A percentile compares a stretch with the other conserved stretches of the same genome.
Conservation (phyloP, 805 yeast genomes). For the Metschnikowia sp. region DNA sequence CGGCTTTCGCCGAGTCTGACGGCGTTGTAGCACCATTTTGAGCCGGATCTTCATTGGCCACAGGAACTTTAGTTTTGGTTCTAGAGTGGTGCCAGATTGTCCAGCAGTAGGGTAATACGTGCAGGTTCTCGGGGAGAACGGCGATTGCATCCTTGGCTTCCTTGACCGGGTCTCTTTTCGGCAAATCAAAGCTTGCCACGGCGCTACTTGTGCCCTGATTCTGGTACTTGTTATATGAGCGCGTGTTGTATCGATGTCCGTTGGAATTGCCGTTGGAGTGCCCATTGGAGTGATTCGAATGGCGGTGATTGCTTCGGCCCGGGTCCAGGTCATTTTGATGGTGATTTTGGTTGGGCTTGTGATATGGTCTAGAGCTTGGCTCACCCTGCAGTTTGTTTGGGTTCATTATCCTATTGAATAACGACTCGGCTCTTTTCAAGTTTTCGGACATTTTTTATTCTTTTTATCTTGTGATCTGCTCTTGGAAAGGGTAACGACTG, state of each 20-base stretch:
- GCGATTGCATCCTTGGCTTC: conserved; percentile 30
- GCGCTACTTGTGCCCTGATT: neutral
- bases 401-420: conserved; percentile 46
- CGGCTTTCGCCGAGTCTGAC: conserved; percentile 17
- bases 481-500: too few species aligned
- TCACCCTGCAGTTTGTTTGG: conserved; percentile 22
- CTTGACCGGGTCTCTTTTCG: conserved; percentile 35
- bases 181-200: conserved; percentile 23
- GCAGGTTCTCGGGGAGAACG: conserved; percentile 23
- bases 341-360: conserved; percentile 2
- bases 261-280: conserved; percentile 8
- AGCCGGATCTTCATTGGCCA: conserved; percentile 13
- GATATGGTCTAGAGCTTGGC: conserved; percentile 1
- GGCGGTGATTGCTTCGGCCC: conserved; percentile 9
- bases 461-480: too few species aligned
- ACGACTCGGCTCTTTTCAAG: conserved; percentile 44
- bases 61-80: conserved; percentile 18
- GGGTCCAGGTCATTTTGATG: conserved; percentile 2
- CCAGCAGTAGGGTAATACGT: conserved; percentile 47
- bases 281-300: conserved; percentile 7
- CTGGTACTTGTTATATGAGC: conserved; percentile 6
- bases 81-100: conserved; percentile 48
- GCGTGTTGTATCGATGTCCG: conserved; percentile 8
- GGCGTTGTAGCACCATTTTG: conserved; percentile 14
- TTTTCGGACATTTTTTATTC: conserved; percentile 37